Percentiles rank a stretch among this genome's conserved stretches.
phyloP scores from a whole-genome alignment of 257 asterid species.

The Pogostemon cablin region DNA sequence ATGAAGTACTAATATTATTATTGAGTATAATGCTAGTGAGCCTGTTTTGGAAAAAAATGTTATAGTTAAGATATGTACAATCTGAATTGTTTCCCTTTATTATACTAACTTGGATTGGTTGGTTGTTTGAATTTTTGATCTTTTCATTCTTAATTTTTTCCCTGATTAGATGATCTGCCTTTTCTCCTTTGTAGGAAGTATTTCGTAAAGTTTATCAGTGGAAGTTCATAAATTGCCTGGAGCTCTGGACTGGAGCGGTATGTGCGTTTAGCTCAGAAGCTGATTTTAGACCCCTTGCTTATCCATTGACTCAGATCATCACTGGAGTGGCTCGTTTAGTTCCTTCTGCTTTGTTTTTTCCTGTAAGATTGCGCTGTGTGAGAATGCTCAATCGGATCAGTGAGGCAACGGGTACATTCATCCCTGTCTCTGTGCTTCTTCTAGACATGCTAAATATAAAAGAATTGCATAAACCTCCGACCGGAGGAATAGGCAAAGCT shows the following conservation, averaged over 20 bases:
- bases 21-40: too few relatives aligned
- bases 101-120: not conserved
- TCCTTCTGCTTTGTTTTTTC: conserved; percentile 86
- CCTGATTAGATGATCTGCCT: conserved; percentile 8
- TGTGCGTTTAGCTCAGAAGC: conserved; percentile 76
- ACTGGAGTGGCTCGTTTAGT: conserved; percentile 88
- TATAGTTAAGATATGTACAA: too few relatives aligned
- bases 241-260: conserved; percentile 94
- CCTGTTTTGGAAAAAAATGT: too few relatives aligned
- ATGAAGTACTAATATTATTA: too few relatives aligned
- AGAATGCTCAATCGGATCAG: conserved; percentile 88
- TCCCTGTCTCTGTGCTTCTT: conserved; percentile 84
- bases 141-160: not conserved
- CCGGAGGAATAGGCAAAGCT: conserved; percentile 95
- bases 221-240: conserved; percentile 90
- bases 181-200: conserved; percentile 53
- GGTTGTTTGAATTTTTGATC: not conserved
- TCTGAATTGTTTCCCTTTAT: not conserved
- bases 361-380: conserved; percentile 91
- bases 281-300: conserved; percentile 82
- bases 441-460: conserved; percentile 88
- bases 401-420: conserved; percentile 70
- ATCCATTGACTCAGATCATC: conserved; percentile 88
- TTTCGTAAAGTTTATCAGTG: conserved; percentile 91
- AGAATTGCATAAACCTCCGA: conserved; percentile 83